A percentile compares a stretch with the other conserved stretches of the same genome.
Conservation (phyloP, 306 rosid genomes). For the Citrullus mucosospermus region DNA sequence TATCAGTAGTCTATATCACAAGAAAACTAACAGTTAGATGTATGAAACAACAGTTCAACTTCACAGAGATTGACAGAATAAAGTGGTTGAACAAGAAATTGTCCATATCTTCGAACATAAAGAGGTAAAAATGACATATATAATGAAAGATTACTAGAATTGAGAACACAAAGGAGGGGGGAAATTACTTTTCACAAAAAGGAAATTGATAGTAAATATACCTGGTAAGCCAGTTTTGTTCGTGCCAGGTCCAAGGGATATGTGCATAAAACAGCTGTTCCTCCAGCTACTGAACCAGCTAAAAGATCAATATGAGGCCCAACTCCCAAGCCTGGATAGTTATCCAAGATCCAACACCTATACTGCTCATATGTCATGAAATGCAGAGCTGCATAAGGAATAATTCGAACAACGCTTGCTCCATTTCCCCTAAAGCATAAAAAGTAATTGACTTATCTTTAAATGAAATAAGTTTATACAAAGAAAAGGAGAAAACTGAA, state of each 20-base stretch:
- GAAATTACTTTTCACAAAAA: background rate
- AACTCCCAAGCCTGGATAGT: conserved; percentile 52
- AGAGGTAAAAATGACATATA: background rate
- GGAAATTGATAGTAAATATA: conserved; percentile 6
- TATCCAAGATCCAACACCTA: conserved; percentile 65
- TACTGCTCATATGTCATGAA: conserved; percentile 95
- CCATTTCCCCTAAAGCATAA: conserved; percentile 73
- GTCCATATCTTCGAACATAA: background rate
- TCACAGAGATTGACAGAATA: background rate
- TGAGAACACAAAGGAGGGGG: background rate
- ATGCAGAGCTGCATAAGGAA: conserved; percentile 95
- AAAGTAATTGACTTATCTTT: conserved; percentile 10
- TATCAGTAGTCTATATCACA: conserved; percentile 40
- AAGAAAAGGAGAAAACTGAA: background rate
- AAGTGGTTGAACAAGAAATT: background rate
- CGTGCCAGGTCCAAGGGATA: conserved; percentile 97
- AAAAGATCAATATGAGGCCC: conserved; percentile 88
- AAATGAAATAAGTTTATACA: background rate
- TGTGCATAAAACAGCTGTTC: conserved; percentile 82
- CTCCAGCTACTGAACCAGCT: conserved; percentile 96
- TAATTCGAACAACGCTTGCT: conserved; percentile 77
- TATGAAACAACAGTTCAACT: background rate
- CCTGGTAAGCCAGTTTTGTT: conserved; percentile 97
- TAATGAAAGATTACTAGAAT: background rate
- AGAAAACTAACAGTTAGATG: conserved; percentile 4